phyloP scores from a whole-genome alignment of 2,329 filamentous ascomycete species.

The Exophiala viscosa region DNA sequence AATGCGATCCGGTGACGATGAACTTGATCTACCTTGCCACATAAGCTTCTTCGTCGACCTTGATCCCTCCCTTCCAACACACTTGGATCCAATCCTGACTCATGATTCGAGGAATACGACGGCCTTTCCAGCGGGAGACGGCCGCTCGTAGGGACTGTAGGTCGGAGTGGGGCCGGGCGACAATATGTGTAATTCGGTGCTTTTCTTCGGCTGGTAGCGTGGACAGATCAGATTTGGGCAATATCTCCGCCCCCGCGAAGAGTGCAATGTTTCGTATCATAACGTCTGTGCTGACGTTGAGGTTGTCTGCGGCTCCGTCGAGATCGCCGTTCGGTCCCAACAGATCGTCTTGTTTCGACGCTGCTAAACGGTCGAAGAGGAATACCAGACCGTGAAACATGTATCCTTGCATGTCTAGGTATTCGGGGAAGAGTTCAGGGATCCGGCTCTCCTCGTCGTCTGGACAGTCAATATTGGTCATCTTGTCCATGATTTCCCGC shows the following conservation, averaged over 20 bases:
- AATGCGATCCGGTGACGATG: too few species aligned
- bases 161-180: slow-evolving; percentile 52
- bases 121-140: slow-evolving; percentile 34
- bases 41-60: slow-evolving; percentile 72
- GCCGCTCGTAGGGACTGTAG: slow-evolving; percentile 33
- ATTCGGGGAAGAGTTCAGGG: slow-evolving; percentile 28
- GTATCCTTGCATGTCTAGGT: slow-evolving; percentile 36
- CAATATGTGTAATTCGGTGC: slow-evolving; percentile 59
- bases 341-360: neutral
- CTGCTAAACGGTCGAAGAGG: slow-evolving; percentile 37
- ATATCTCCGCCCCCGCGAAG: slow-evolving; percentile 65
- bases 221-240: slow-evolving; percentile 41
- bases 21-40: slow-evolving; percentile 9
- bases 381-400: slow-evolving; percentile 48
- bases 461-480: slow-evolving; percentile 35
- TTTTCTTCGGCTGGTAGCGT: neutral
- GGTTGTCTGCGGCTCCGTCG: neutral
- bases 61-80: slow-evolving; percentile 73
- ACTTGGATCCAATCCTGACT: slow-evolving; percentile 68
- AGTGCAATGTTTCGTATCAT: slow-evolving; percentile 56
- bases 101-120: slow-evolving; percentile 65
- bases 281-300: slow-evolving; percentile 30
- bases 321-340: neutral
- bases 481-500: slow-evolving; percentile 23
- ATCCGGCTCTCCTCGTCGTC: slow-evolving; percentile 27